Base-by-base conservation (phyloP, 345 rosid genomes). In the Laguncularia racemosa region DNA sequence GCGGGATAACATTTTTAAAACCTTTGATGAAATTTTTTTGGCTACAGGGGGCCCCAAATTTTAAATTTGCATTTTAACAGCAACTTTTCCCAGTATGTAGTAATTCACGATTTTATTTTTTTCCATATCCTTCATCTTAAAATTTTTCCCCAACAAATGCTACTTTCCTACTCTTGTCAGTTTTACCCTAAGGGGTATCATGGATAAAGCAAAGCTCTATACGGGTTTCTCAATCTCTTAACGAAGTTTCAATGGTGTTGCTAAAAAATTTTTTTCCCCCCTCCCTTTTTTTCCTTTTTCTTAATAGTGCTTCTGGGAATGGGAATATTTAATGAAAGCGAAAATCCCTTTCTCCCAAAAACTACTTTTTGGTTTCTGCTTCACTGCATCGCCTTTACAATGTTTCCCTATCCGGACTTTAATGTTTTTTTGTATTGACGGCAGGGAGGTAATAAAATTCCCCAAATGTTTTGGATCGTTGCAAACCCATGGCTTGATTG, bases 191-290 rank as follows among this genome's bases (percentile, higher is more conserved):
- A 81, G 91, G 48, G 70, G 57, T 38, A 83, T 84, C 53, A 92
- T 92, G 96, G 95, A 92, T 78, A 86, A 76, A 74, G 97, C 97
- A 58, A 89, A 92, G 77, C 88, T 81, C 63, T 44, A 73, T 13
- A 86, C 96, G 16, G 78, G 72, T 64, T n/a, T 81, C 84, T 8
- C 95, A 95, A 61, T 67, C 84, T 20, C 86, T 92, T 13, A 89
- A 84, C 62, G 96, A 86, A 62, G 71, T 84, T 38, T 83, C 98
- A 55, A 89, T 92, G 98, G 98, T 92, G 81, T 67, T 92, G 61
- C 85, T 92, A 56, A 92, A 92, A 63, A 92, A 92, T 73, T 64
- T 89, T 54, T 51, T 89, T 58, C 89, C 97, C n/a, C n/a, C n/a
- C n/a, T 57, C 65, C 89, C 16, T 97, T 95, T 58, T 83, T 83